Evolutionary conservation across 2,329 filamentous ascomycete species (phyloP).

Genomic region (Diaporthe australafricana): DNA sequence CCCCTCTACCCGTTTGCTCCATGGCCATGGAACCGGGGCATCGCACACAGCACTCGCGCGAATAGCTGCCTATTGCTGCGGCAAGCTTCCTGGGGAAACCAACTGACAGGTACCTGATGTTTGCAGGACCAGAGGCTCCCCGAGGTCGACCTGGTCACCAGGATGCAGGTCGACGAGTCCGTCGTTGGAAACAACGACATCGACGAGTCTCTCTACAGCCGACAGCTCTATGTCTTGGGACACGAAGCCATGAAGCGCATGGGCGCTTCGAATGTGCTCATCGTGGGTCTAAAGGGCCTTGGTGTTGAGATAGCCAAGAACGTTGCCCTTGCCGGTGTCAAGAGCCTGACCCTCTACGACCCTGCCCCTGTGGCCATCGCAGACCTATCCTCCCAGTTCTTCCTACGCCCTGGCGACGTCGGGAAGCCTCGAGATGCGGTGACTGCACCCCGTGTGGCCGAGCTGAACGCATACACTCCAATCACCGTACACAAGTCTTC

Average conservation of each 20-base stretch:
- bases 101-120: slow-evolving; percentile 37
- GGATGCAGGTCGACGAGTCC: slow-evolving; percentile 74
- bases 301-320: slow-evolving; percentile 99
- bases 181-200: slow-evolving; percentile 69
- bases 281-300: slow-evolving; percentile 91
- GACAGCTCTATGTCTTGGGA: slow-evolving; percentile 78
- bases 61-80: background rate
- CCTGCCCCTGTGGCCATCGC: slow-evolving; percentile 84
- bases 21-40: background rate
- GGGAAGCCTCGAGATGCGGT: slow-evolving; percentile 91
- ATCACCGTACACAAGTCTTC: slow-evolving; percentile 78
- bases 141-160: slow-evolving; percentile 72
- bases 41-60: background rate
- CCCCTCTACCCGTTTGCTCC: slow-evolving; percentile 2
- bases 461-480: slow-evolving; percentile 96
- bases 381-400: slow-evolving; percentile 97
- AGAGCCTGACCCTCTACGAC: slow-evolving; percentile 94
- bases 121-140: slow-evolving; percentile 63
- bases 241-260: slow-evolving; percentile 98
- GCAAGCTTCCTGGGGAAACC: background rate
- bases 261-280: slow-evolving; percentile 93
- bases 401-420: slow-evolving; percentile 87
- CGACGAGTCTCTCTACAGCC: slow-evolving; percentile 80
- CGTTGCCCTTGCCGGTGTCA: slow-evolving; percentile 96
- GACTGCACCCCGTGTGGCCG: slow-evolving; percentile 89